Evolutionary conservation across 768 basidiomycete genomes (phyloP).

Genomic region (Lentinula boryana): DNA sequence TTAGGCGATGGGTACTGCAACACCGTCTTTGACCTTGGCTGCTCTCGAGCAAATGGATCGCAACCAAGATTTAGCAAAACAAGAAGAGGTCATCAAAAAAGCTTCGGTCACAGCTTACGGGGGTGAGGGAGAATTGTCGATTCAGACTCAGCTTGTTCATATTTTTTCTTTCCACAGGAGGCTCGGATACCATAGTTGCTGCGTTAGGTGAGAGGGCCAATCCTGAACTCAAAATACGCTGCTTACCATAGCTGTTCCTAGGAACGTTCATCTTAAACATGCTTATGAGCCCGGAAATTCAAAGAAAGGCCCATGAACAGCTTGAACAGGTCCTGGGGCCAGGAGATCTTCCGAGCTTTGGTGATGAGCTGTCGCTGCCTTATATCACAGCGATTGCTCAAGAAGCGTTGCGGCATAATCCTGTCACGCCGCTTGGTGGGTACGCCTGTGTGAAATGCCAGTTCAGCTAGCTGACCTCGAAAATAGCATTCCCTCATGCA

Average conservation of each 20-base stretch:
- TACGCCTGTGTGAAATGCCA: not conserved
- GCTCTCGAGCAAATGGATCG: conserved; percentile 4
- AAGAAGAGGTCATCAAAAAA: conserved; percentile 10
- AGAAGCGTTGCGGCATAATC: conserved; percentile 23
- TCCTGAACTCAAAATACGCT: not conserved
- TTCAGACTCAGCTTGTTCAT: not conserved
- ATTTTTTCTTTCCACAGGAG: not conserved
- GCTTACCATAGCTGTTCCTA: not conserved
- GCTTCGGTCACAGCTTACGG: conserved; percentile 25
- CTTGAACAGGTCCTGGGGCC: conserved; percentile 6
- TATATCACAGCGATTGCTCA: conserved; percentile 24
- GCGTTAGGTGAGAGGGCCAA: not conserved
- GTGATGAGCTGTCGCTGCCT: conserved; percentile 14
- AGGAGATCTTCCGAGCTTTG: conserved; percentile 14
- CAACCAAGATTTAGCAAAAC: not conserved
- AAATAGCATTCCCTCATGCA: not conserved
- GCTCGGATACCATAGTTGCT: not conserved
- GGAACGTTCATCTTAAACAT: not conserved
- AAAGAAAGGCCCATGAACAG: not conserved
- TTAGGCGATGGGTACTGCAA: conserved; percentile 10
- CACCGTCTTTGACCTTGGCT: conserved; percentile 8
- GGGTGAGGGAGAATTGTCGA: not conserved
- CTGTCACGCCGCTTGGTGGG: conserved; percentile 19
- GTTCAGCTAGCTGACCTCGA: conserved; percentile 8
- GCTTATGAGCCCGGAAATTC: not conserved